Conservation (phyloP, 2,329 filamentous ascomycete species). For the Amauroascus niger region DNA sequence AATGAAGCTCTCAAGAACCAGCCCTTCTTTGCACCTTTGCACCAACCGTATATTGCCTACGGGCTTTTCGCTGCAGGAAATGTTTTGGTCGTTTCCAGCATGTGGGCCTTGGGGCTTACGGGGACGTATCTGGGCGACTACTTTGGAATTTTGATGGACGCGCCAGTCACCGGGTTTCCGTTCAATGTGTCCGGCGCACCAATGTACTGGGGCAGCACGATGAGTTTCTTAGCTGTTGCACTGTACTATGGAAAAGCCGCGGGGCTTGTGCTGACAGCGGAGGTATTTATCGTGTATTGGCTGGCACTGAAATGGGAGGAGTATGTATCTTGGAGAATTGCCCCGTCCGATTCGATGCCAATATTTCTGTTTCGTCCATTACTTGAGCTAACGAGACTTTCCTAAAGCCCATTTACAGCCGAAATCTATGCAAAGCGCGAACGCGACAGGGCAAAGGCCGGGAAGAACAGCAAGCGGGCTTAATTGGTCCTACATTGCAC, state of each 20-base stretch:
- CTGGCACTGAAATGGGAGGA: constrained; percentile 81
- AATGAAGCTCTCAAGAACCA: constrained; percentile 68
- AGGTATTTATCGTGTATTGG: constrained; percentile 69
- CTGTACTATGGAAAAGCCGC: constrained; percentile 80
- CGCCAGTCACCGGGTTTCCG: constrained; percentile 87
- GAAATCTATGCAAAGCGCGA: constrained; percentile 76
- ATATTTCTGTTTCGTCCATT: background rate
- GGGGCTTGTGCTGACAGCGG: constrained; percentile 62
- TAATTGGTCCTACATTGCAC: no score
- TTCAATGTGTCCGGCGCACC: constrained; percentile 86
- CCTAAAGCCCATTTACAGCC: constrained; percentile 66
- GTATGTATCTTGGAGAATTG: constrained; percentile 30
- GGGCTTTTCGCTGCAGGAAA: constrained; percentile 67
- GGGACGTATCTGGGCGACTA: constrained; percentile 97
- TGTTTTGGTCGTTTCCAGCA: constrained; percentile 74
- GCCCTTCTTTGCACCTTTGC: constrained; percentile 65
- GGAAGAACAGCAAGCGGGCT: constrained; percentile 31
- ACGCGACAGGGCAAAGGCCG: constrained; percentile 32
- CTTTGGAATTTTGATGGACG: constrained; percentile 95
- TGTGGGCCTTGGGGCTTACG: constrained; percentile 84
- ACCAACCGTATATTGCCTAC: constrained; percentile 56
- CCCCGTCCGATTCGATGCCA: background rate
- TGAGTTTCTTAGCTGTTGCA: constrained; percentile 84
- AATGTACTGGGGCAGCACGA: constrained; percentile 92
- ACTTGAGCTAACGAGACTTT: background rate